Base-by-base conservation (phyloP, 768 basidiomycete species). In the Russula sp. region DNA sequence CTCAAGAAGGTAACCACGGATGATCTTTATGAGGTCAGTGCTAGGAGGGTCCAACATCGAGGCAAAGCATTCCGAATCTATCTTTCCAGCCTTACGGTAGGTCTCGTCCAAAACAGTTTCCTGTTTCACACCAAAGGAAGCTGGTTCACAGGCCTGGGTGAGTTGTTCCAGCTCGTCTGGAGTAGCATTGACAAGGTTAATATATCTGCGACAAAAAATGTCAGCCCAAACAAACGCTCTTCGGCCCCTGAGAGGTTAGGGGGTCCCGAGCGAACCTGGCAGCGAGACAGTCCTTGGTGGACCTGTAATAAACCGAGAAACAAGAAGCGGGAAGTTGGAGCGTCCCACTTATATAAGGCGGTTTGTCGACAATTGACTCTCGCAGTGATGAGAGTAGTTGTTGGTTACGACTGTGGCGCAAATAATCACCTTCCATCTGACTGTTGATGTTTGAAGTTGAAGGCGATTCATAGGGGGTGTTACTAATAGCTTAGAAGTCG, bases 141-240 rank as follows among this genome's bases (percentile, higher is more conserved):
- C 36, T 6, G 49, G 59, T 5, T 59, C 36, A 40, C 59, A 59
- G 36, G 59, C 59, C n/a, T 30, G 36, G 20, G 38, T 5, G 26
- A 59, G 59, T 4, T 51, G 26, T 28, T 59, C 49, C 9, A 59
- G 22, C 18, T 59, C 49, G 6, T 59, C 36, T 1, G 20, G 13
- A 36, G 36, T 36, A 6, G 36, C 36, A 36, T 36, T 36, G 36
- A 13, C 11, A 36, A 36, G 4, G 1, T 36, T 36, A 5, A 36
- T 36, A 36, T 36, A 36, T 36, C 11, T 36, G 36, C 11, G 36
- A 36, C 36, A 14, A 36, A 13, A 36, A 36, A 36, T 36, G 13
- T 36, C 34, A 34, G 34, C 34, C 34, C 2, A 9, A 32, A 9
- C 32, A 11, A 40, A n/a, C 0, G n/a, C 7, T n/a, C 20, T 36